phyloP scores from a whole-genome alignment of 164 flowering plant genomes.

The Buxus sempervirens region DNA sequence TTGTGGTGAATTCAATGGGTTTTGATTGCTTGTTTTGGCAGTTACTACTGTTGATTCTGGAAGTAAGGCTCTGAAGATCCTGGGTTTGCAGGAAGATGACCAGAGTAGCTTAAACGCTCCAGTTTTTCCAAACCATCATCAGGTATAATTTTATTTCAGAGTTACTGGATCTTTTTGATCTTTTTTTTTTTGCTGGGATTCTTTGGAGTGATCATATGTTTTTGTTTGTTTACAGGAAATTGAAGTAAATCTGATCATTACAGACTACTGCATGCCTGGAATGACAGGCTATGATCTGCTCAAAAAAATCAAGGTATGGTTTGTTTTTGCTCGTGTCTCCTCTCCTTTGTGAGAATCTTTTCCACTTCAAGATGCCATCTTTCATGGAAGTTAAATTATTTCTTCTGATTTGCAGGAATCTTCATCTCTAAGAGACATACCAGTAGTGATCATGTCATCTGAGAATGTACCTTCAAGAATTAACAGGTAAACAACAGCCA shows the following conservation, averaged over 20 bases:
- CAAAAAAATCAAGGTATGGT: slow-evolving; percentile 34
- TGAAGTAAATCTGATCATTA: slow-evolving; percentile 33
- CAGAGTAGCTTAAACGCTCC: slow-evolving; percentile 14
- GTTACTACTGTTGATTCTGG: slow-evolving; percentile 50
- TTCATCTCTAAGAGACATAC: slow-evolving; percentile 38
- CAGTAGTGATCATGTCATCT: slow-evolving; percentile 60
- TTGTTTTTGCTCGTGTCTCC: slow-evolving; percentile 2
- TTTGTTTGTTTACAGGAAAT: slow-evolving; percentile 21
- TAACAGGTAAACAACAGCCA: slow-evolving; percentile 26
- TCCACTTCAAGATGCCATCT: not conserved
- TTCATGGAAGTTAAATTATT: not conserved
- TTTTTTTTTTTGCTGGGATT: not conserved
- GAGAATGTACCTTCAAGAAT: slow-evolving; percentile 54
- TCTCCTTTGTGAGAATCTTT: slow-evolving; percentile 7
- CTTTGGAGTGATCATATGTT: not conserved
- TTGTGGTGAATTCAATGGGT: not conserved
- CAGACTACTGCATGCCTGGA: slow-evolving; percentile 45
- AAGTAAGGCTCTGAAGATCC: slow-evolving; percentile 35
- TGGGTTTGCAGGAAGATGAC: slow-evolving; percentile 33
- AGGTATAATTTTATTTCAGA: slow-evolving; percentile 25
- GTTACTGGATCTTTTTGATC: not conserved
- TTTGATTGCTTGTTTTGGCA: slow-evolving; percentile 11
- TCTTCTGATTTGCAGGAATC: slow-evolving; percentile 33
- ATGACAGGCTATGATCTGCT: slow-evolving; percentile 42
- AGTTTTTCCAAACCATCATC: slow-evolving; percentile 16